Percentiles rank a stretch among this genome's conserved stretches.
These are phyloP conservation scores for Candida tibetensis DNA, from an alignment of 805 yeast species.

Conservation along the genomic window DNA sequence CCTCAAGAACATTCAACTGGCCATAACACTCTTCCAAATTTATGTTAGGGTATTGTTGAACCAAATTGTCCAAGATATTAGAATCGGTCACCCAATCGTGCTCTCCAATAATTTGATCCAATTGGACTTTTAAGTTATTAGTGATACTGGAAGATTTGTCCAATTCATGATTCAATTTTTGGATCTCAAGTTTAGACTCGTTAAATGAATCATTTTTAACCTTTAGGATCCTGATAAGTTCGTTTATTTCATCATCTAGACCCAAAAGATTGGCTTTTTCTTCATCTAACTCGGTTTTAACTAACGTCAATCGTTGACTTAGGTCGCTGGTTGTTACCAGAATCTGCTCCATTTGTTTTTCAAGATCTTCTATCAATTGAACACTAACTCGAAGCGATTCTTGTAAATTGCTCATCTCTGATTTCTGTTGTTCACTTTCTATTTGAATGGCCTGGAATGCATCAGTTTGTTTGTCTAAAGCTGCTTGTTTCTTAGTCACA, in stretches of 20 bases:
- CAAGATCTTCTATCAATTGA: conserved; percentile 28
- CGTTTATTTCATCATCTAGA: conserved; percentile 72
- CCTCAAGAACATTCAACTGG: conserved; percentile 54
- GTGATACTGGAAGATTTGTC: conserved; percentile 45
- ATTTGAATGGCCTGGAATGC: conserved; percentile 61
- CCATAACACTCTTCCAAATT: conserved; percentile 62
- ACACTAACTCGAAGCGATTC: conserved; percentile 41
- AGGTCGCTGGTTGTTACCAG: neutral
- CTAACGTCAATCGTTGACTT: conserved; percentile 8
- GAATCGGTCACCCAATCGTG: conserved; percentile 75
- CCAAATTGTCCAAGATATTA: conserved; percentile 50
- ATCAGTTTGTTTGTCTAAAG: conserved; percentile 47
- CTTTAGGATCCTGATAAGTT: conserved; percentile 48
- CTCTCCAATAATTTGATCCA: conserved; percentile 48
- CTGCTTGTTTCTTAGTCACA: conserved; percentile 39
- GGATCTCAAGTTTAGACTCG: conserved; percentile 50
- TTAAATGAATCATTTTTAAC: conserved; percentile 43
- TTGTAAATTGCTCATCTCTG: conserved; percentile 50
- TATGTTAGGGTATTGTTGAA: conserved; percentile 61
- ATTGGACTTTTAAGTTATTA: conserved; percentile 31
- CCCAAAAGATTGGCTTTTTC: conserved; percentile 63
- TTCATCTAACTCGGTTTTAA: conserved; percentile 40
- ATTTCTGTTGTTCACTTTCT: conserved; percentile 63
- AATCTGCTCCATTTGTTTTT: conserved; percentile 7
- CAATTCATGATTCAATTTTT: conserved; percentile 53